Percentiles rank a stretch among this genome's conserved stretches.
Conservation (phyloP, 2,329 filamentous ascomycete genomes). For the Xylogone sp. region DNA sequence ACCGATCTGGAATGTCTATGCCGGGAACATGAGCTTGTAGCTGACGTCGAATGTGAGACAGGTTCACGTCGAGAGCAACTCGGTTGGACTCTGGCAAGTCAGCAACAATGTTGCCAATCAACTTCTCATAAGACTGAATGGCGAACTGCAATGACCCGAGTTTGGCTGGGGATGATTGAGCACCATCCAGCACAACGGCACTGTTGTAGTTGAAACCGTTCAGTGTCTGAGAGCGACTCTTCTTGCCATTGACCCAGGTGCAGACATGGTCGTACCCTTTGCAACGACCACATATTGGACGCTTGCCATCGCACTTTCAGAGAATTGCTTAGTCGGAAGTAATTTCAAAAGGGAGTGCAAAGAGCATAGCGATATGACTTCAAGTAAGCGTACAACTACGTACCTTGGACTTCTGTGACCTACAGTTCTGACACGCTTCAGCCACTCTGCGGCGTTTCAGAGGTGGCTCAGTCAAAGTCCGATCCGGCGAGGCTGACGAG, state of each 20-base stretch:
- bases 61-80: constrained; percentile 17
- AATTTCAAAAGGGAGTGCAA: neutral
- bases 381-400: neutral
- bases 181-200: constrained; percentile 1
- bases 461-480: neutral
- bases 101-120: constrained; percentile 12
- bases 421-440: constrained; percentile 8
- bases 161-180: neutral
- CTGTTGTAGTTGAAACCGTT: neutral
- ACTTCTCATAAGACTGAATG: constrained; percentile 13
- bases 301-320: constrained; percentile 24
- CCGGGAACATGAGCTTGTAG: constrained; percentile 18
- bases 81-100: constrained; percentile 11
- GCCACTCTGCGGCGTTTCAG: constrained; percentile 8
- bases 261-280: constrained; percentile 26
- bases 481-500: neutral
- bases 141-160: constrained; percentile 9
- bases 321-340: neutral
- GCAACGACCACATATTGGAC: constrained; percentile 24
- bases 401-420: constrained; percentile 10
- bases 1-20: constrained; percentile 8
- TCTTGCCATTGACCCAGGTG: constrained; percentile 18
- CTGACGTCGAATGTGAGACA: constrained; percentile 10
- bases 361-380: neutral
- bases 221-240: constrained; percentile 3